Percentiles rank a stretch among this genome's conserved stretches.
phyloP scores from a whole-genome alignment of 2,329 filamentous ascomycete genomes.

The Fusarium marasasianum region DNA sequence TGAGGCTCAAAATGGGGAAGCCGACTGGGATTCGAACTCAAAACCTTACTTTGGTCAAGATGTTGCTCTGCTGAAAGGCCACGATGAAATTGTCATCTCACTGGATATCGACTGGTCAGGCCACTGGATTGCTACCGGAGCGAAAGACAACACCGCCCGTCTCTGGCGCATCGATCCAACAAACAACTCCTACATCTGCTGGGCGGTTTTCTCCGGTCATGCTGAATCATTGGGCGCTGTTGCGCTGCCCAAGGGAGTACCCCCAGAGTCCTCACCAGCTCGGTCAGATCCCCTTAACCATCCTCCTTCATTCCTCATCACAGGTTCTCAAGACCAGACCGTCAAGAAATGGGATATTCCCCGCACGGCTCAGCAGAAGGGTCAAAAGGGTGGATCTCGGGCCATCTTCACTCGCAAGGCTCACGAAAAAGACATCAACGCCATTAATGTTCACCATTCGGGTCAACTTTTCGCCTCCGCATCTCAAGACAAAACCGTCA shows the following conservation, averaged over 20 bases:
- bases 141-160: slow-evolving; percentile 94
- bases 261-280: slow-evolving; percentile 74
- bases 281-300: slow-evolving; percentile 78
- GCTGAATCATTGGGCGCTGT: slow-evolving; percentile 94
- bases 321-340: slow-evolving; percentile 94
- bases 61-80: slow-evolving; percentile 84
- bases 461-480: slow-evolving; percentile 91
- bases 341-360: slow-evolving; percentile 93
- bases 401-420: slow-evolving; percentile 91
- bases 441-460: slow-evolving; percentile 80
- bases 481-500: slow-evolving; percentile 95
- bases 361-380: slow-evolving; percentile 56
- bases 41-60: slow-evolving; percentile 86
- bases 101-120: slow-evolving; percentile 97
- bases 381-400: slow-evolving; percentile 64
- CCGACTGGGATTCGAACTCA: slow-evolving; percentile 38
- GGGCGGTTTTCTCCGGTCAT: slow-evolving; percentile 86
- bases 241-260: slow-evolving; percentile 76
- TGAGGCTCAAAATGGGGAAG: slow-evolving; percentile 45
- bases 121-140: slow-evolving; percentile 93
- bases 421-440: slow-evolving; percentile 99
- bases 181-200: slow-evolving; percentile 79
- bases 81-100: slow-evolving; percentile 95
- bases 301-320: slow-evolving; percentile 85
- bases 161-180: slow-evolving; percentile 87